Percentiles rank a stretch among this genome's conserved stretches.
Evolutionary conservation across 1,284 basidiomycete genomes (phyloP).

Genomic region (Pseudozyma flocculosa): DNA sequence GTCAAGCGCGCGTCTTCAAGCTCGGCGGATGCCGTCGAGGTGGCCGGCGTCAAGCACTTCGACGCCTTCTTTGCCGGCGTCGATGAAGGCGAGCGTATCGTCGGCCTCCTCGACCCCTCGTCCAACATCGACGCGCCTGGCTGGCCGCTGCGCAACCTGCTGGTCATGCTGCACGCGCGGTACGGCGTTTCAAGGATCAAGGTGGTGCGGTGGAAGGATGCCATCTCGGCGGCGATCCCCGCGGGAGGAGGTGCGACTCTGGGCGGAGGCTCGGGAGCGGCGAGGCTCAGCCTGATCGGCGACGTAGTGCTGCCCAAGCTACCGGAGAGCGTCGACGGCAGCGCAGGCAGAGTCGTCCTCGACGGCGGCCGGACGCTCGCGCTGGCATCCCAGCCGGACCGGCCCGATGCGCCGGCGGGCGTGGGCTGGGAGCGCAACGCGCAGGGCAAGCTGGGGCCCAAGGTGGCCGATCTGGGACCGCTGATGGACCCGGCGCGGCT

Average conservation of each 20-base stretch:
- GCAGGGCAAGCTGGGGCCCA: conserved; percentile 78
- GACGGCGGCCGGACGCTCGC: background rate
- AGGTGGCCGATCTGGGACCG: conserved; percentile 86
- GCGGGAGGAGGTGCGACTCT: background rate
- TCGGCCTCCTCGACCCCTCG: conserved; percentile 80
- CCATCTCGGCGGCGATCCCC: conserved; percentile 1
- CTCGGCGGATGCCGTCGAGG: conserved; percentile 2
- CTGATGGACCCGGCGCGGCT: conserved; percentile 88
- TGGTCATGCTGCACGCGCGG: conserved; percentile 65
- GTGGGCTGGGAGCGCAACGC: conserved; percentile 95
- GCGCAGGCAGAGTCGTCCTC: background rate
- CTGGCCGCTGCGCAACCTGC: conserved; percentile 90
- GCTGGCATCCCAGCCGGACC: conserved; percentile 11
- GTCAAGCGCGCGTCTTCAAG: background rate
- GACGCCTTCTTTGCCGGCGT: conserved; percentile 62
- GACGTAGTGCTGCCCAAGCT: too few species aligned
- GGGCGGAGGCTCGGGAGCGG: conserved; percentile 1
- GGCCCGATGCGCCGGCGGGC: conserved; percentile 62
- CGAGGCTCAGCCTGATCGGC: too few species aligned
- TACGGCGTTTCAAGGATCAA: conserved; percentile 60
- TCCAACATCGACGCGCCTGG: conserved; percentile 75
- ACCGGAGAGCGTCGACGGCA: too few species aligned
- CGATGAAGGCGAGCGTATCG: conserved; percentile 51
- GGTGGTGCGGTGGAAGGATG: conserved; percentile 59
- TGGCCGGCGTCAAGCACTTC: conserved; percentile 17